A percentile compares a stretch with the other conserved stretches of the same genome.
phyloP scores from a whole-genome alignment of 768 basidiomycete genomes.

The Phylloporus arenicola region DNA sequence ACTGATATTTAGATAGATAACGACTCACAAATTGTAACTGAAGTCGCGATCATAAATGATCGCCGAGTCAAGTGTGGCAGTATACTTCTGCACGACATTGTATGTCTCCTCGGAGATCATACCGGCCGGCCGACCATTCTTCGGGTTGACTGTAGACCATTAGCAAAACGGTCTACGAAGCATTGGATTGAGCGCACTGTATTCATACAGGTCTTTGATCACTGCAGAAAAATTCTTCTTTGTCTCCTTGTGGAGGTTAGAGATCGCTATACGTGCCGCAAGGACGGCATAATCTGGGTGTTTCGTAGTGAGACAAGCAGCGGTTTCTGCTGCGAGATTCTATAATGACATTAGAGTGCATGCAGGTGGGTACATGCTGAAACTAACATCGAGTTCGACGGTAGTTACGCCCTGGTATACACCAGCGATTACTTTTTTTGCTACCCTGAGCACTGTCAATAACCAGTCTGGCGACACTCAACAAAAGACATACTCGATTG shows the following conservation, averaged over 20 bases:
- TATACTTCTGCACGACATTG: constrained; percentile 73
- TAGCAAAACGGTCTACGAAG: not conserved
- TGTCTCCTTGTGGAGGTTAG: constrained; percentile 98
- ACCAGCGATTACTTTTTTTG: constrained; percentile 89
- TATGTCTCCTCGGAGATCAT: constrained; percentile 92
- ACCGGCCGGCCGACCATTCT: constrained; percentile 78
- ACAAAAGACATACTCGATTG: constrained; percentile 59
- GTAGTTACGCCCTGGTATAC: constrained; percentile 97
- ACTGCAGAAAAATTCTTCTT: constrained; percentile 96
- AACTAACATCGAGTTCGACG: constrained; percentile 87
- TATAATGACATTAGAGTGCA: constrained; percentile 26
- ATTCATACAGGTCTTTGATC: constrained; percentile 83
- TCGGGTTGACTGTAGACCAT: constrained; percentile 75
- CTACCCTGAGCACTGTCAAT: constrained; percentile 47
- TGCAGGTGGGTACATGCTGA: not conserved
- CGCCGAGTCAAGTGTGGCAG: constrained; percentile 80
- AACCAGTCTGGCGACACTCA: not conserved
- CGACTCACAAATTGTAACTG: constrained; percentile 84
- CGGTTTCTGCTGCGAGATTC: constrained; percentile 97
- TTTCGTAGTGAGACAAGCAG: constrained; percentile 94
- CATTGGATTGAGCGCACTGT: constrained; percentile 47
- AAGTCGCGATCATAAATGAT: constrained; percentile 99
- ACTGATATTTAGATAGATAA: not conserved
- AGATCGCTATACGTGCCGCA: constrained; percentile 97
- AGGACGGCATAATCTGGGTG: constrained; percentile 98